Evolutionary conservation across 1,284 basidiomycete genomes (phyloP).

Genomic region (Malassezia brasiliensis): DNA sequence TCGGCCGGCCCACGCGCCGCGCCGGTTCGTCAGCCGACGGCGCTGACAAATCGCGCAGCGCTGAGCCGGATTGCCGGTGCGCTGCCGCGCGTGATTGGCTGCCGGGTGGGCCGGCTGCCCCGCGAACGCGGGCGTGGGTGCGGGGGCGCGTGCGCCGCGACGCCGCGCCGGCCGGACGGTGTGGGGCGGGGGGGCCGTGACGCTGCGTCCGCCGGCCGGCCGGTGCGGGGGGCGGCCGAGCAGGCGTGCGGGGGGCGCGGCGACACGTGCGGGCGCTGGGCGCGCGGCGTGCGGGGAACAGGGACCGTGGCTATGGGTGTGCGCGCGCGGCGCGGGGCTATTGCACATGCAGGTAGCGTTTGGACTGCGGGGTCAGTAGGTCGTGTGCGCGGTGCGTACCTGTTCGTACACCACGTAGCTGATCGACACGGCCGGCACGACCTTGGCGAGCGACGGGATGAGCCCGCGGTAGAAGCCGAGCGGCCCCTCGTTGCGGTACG

Average conservation of each 20-base stretch:
- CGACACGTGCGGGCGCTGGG: too few relatives aligned
- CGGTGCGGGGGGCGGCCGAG: too few relatives aligned
- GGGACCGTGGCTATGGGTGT: too few relatives aligned
- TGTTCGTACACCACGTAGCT: constrained; percentile 47
- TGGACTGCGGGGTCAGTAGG: not conserved
- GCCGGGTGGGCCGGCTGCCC: too few relatives aligned
- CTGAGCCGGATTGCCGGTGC: too few relatives aligned
- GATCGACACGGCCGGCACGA: constrained; percentile 40
- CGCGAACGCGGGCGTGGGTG: too few relatives aligned
- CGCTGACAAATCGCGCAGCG: too few relatives aligned
- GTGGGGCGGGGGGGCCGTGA: not conserved
- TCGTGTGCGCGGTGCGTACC: not conserved
- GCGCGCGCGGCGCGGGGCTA: too few relatives aligned
- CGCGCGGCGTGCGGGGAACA: too few relatives aligned
- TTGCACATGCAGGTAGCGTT: not conserved
- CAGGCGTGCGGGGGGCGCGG: not conserved
- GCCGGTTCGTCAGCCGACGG: not conserved
- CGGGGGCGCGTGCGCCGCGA: not conserved
- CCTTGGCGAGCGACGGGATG: constrained; percentile 76
- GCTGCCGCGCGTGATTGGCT: too few relatives aligned
- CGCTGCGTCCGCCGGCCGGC: too few relatives aligned
- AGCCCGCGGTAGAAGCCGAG: constrained; percentile 89
- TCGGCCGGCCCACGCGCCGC: not conserved
- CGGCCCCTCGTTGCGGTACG: constrained; percentile 78
- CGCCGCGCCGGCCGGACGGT: too few relatives aligned